Evolutionary conservation across 2,329 filamentous ascomycete genomes (phyloP).

Genomic region (Mariannaea sp.): DNA sequence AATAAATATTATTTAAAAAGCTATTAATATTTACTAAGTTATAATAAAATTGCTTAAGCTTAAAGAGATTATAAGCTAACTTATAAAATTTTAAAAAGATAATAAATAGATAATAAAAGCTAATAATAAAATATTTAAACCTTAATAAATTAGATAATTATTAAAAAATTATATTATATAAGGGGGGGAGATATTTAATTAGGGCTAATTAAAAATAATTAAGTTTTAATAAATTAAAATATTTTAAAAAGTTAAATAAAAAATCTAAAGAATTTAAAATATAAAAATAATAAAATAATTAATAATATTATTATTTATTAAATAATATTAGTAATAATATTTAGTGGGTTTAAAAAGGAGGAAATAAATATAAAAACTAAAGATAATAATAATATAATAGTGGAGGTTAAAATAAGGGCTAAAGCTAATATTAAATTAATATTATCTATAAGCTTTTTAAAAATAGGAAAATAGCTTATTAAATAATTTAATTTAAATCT

Average conservation of each 20-base stretch:
- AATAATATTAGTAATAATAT: no score
- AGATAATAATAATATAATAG: slow-evolving; percentile 3
- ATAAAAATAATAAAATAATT: slow-evolving; percentile 1
- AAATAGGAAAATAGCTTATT: no score
- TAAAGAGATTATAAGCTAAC: no score
- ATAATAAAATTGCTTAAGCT: not conserved
- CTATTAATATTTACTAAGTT: slow-evolving; percentile 1
- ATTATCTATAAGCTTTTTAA: not conserved
- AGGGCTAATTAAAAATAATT: not conserved
- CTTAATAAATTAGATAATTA: not conserved
- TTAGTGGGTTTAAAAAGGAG: not conserved
- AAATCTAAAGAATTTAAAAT: not conserved
- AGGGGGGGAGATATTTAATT: not conserved
- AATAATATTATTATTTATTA: slow-evolving; percentile 7
- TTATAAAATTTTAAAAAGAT: not conserved
- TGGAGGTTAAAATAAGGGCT: slow-evolving; percentile 1
- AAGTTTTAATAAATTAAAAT: slow-evolving; percentile 2
- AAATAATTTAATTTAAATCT: no score
- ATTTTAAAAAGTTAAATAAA: not conserved
- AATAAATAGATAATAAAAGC: not conserved
- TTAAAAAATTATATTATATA: not conserved
- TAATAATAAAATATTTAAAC: not conserved
- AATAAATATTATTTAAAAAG: not conserved
- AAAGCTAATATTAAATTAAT: not conserved
- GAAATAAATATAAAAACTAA: not conserved